phyloP scores from a whole-genome alignment of 1,284 basidiomycete genomes.

The Ustilago bromivora region DNA sequence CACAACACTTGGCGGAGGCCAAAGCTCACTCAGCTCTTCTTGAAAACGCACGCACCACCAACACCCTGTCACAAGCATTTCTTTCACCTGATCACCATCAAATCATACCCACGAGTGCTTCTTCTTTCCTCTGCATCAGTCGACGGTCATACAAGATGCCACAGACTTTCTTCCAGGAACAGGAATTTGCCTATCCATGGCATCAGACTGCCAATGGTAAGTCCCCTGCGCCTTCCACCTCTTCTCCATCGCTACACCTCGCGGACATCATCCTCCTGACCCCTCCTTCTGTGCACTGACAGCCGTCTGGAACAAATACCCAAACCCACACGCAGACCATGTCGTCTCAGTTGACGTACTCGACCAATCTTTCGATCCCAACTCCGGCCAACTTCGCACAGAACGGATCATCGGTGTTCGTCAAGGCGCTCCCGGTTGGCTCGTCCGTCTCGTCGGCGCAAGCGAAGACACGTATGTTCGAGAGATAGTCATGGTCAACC shows the following conservation, averaged over 20 bases:
- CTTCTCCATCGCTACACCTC: background rate
- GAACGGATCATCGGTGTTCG: conserved; percentile 86
- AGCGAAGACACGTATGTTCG: conserved; percentile 93
- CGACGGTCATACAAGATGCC: conserved; percentile 23
- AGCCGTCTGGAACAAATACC: conserved; percentile 92
- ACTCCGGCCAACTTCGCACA: conserved; percentile 87
- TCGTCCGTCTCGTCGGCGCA: conserved; percentile 87
- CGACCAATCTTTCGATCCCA: conserved; percentile 82
- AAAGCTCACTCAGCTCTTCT: conserved; percentile 6
- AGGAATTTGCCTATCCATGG: conserved; percentile 44
- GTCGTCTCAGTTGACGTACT: conserved; percentile 91
- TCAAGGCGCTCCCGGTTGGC: conserved; percentile 85
- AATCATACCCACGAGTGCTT: background rate
- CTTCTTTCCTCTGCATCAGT: background rate
- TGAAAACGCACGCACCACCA: background rate
- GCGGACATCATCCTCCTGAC: background rate
- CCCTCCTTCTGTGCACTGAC: conserved; percentile 58
- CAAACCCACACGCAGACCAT: conserved; percentile 90
- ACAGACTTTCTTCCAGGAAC: conserved; percentile 32
- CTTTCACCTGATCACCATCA: background rate
- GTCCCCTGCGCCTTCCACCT: background rate
- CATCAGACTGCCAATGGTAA: conserved; percentile 40
- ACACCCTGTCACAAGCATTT: background rate
- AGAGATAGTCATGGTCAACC: conserved; percentile 81
- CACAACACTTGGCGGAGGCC: background rate